These are phyloP conservation scores for Dentipellis fragilis DNA, from an alignment of 768 basidiomycete species.

Conservation along the genomic window DNA sequence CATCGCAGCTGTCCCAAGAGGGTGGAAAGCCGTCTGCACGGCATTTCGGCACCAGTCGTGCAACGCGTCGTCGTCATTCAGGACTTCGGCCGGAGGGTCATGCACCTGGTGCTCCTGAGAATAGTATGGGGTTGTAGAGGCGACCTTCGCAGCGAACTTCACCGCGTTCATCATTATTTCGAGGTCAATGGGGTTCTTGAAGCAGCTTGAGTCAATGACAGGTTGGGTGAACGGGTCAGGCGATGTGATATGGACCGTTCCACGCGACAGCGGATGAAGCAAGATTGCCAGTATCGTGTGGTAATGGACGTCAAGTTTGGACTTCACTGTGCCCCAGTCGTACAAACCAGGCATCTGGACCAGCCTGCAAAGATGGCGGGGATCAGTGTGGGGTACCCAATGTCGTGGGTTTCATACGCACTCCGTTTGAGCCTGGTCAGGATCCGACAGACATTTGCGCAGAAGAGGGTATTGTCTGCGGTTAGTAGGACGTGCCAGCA, in stretches of 20 bases:
- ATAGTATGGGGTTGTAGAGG: too few species aligned
- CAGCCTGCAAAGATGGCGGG: neutral
- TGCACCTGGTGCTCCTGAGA: too few species aligned
- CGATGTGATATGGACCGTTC: neutral
- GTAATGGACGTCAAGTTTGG: neutral
- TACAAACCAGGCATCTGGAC: neutral
- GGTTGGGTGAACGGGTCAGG: too few species aligned
- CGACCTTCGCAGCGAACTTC: too few species aligned
- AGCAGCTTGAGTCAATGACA: neutral
- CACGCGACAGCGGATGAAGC: neutral
- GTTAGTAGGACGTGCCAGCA: neutral
- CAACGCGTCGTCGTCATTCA: neutral
- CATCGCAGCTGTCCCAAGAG: constrained; percentile 21
- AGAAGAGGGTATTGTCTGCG: neutral
- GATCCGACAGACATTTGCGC: neutral
- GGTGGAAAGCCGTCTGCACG: neutral
- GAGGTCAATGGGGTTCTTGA: neutral
- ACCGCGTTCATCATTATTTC: neutral
- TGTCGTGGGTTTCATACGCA: neutral
- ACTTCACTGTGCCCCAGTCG: neutral
- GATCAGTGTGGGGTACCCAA: too few species aligned
- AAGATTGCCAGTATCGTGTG: neutral
- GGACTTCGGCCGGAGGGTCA: too few species aligned
- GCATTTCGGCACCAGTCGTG: neutral
- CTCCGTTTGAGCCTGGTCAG: neutral